Conservation (phyloP, 208 protist genomes). For the Spongospora subterranea region DNA sequence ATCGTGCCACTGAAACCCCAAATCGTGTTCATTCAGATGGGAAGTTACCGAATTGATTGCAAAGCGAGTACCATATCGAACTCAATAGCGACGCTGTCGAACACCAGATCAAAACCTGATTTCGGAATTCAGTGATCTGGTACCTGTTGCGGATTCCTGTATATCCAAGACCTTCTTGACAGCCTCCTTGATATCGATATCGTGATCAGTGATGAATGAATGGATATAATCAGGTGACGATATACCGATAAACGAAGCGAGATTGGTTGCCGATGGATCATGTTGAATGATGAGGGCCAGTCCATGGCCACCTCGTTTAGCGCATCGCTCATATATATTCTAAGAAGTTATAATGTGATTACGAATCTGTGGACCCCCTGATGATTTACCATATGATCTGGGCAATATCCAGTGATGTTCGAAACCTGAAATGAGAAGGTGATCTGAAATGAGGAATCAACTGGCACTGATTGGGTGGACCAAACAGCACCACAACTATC, state of each 20-base stretch:
- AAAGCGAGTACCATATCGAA: background rate
- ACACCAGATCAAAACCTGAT: background rate
- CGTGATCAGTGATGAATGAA: background rate
- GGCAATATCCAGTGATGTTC: constrained; percentile 31
- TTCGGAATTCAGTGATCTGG: background rate
- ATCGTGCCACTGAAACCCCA: constrained; percentile 36
- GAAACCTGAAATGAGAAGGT: constrained; percentile 22
- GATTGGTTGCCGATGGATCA: background rate
- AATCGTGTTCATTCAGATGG: background rate
- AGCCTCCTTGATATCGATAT: background rate
- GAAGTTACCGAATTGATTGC: background rate
- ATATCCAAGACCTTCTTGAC: constrained; percentile 21
- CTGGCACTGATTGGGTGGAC: background rate
- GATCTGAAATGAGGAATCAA: background rate
- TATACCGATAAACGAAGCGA: background rate
- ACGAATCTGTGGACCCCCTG: background rate
- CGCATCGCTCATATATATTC: background rate
- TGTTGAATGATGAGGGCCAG: constrained; percentile 2
- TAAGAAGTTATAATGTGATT: background rate
- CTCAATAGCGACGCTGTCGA: background rate
- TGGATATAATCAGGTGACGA: background rate
- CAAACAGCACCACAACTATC: constrained; percentile 7
- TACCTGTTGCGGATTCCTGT: constrained; percentile 42
- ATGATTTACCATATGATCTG: background rate
- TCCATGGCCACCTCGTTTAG: background rate